Evolutionary conservation across 2,329 filamentous ascomycete species (phyloP).

Genomic region (Paecilomyces formosus): DNA sequence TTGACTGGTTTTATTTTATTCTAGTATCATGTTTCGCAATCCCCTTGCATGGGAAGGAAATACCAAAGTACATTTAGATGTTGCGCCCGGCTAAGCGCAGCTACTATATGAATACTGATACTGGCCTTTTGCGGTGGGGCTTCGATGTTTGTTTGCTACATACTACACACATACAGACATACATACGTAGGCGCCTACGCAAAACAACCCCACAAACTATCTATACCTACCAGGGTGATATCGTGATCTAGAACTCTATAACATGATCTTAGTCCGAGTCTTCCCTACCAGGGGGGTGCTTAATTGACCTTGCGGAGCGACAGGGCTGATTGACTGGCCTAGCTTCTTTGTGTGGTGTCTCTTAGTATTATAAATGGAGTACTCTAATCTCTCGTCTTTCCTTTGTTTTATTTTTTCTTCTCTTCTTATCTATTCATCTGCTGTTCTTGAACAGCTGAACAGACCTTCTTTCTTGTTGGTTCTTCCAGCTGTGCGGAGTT

Average conservation of each 20-base stretch:
- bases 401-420: background rate
- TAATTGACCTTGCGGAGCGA: background rate
- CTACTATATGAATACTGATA: too few species aligned
- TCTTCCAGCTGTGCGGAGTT: background rate
- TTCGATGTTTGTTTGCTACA: background rate
- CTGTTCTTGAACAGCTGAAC: background rate
- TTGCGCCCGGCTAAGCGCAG: background rate
- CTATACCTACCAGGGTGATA: too few species aligned
- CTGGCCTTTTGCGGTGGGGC: background rate
- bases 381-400: background rate
- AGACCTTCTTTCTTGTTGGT: background rate
- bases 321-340: background rate
- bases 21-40: too few species aligned
- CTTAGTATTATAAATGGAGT: background rate
- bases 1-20: background rate
- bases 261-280: background rate
- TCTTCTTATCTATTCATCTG: too few species aligned
- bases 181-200: background rate
- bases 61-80: background rate
- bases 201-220: too few species aligned
- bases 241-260: too few species aligned
- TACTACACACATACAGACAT: background rate
- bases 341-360: background rate
- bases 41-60: background rate
- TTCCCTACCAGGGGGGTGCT: background rate